Evolutionary conservation across 129 eudicot genomes (phyloP).

Genomic region (Mikania micrantha): DNA sequence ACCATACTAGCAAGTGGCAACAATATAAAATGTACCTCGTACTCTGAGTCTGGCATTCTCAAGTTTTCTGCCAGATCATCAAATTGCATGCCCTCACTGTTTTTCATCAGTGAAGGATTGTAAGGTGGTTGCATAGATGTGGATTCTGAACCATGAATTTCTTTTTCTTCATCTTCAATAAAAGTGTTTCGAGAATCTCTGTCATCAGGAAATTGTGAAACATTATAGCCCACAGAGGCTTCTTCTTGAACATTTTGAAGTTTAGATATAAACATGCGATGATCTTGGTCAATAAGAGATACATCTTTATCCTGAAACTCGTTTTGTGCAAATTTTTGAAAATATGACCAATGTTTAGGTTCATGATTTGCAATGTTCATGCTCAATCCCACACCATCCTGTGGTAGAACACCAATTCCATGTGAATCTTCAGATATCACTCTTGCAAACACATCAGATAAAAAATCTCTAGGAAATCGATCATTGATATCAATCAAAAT

Average conservation of each 20-base stretch:
- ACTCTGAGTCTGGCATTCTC: conserved; percentile 59
- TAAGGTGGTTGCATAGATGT: conserved; percentile 37
- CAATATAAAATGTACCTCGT: conserved; percentile 49
- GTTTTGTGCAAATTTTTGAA: conserved; percentile 76
- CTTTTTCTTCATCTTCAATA: conserved; percentile 37
- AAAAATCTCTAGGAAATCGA: conserved; percentile 85
- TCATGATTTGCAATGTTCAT: conserved; percentile 85
- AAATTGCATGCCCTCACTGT: conserved; percentile 49
- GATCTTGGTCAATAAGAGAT: conserved; percentile 93
- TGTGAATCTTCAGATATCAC: conserved; percentile 68
- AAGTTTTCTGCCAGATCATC: conserved; percentile 45
- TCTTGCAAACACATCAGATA: conserved; percentile 80
- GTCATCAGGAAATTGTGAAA: conserved; percentile 33
- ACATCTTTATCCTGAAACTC: conserved; percentile 73
- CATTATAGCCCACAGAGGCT: conserved; percentile 38
- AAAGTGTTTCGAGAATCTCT: conserved; percentile 28
- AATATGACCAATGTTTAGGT: conserved; percentile 91
- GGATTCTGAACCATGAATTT: conserved; percentile 24
- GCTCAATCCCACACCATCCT: conserved; percentile 82
- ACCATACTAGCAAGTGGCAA: background rate
- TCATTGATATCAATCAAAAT: conserved; percentile 91
- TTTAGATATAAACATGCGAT: conserved; percentile 49
- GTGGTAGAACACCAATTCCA: conserved; percentile 46
- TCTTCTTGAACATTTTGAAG: conserved; percentile 53
- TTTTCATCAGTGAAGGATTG: conserved; percentile 39